phyloP scores from a whole-genome alignment of 139 green algal genomes.

The Picochlorum sp. region DNA sequence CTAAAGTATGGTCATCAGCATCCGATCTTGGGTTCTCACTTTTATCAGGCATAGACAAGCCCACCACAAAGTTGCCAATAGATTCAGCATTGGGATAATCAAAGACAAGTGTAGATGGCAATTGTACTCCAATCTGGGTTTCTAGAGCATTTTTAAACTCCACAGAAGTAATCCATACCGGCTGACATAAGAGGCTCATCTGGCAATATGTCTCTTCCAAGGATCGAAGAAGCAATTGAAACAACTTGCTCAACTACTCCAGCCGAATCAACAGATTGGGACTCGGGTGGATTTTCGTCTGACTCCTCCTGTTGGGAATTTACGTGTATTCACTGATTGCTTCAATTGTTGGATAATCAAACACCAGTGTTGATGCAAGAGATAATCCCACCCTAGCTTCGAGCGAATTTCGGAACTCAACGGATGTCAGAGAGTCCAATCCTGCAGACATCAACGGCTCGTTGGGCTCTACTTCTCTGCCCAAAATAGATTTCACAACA shows the following conservation, averaged over 20 bases:
- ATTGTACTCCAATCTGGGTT: slow-evolving; percentile 33
- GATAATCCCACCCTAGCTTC: slow-evolving; percentile 27
- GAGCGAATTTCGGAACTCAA: slow-evolving; percentile 23
- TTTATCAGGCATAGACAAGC: slow-evolving; percentile 1
- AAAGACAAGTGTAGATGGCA: slow-evolving; percentile 48
- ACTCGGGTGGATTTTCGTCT: not conserved
- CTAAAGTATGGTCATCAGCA: not conserved
- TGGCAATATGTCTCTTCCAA: slow-evolving; percentile 29
- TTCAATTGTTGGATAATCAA: slow-evolving; percentile 47
- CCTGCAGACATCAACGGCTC: slow-evolving; percentile 50
- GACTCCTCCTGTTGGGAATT: slow-evolving; percentile 10
- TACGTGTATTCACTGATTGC: slow-evolving; percentile 19
- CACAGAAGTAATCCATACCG: slow-evolving; percentile 66
- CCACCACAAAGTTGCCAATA: slow-evolving; percentile 9
- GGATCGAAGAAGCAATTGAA: slow-evolving; percentile 8
- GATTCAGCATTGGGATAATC: slow-evolving; percentile 42
- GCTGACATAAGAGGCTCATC: slow-evolving; percentile 62
- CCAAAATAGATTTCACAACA: slow-evolving; percentile 34
- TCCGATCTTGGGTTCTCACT: not conserved
- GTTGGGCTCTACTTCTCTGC: slow-evolving; percentile 4
- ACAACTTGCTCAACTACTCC: not conserved
- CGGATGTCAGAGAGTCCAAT: slow-evolving; percentile 45
- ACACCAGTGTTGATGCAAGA: slow-evolving; percentile 37
- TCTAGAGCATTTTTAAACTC: slow-evolving; percentile 52
- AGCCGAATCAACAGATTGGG: not conserved